Evolutionary conservation across 2,329 filamentous ascomycete genomes (phyloP).

Genomic region (Hypoxylon sp.): DNA sequence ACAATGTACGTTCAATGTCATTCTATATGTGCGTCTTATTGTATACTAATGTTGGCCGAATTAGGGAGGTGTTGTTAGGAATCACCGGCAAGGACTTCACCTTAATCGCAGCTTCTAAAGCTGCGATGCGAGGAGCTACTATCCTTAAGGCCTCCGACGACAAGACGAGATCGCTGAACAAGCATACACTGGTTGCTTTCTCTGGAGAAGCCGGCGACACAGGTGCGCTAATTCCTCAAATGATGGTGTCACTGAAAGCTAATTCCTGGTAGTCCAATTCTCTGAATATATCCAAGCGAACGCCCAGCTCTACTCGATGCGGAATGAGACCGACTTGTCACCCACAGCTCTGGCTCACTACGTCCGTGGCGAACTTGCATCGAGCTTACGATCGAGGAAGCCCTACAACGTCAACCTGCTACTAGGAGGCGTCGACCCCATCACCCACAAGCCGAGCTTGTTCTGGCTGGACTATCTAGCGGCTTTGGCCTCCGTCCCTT

Average conservation of each 20-base stretch:
- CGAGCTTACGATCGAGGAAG: constrained; percentile 89
- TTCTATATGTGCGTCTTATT: neutral
- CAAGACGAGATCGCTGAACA: constrained; percentile 94
- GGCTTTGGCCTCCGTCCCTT: constrained; percentile 87
- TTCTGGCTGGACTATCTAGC: constrained; percentile 99
- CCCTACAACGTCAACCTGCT: constrained; percentile 98
- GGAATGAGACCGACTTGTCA: constrained; percentile 92
- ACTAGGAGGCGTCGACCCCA: constrained; percentile 92
- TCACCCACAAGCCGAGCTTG: constrained; percentile 89
- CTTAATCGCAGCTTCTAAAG: constrained; percentile 97
- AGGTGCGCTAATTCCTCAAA: constrained; percentile 65
- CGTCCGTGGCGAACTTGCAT: constrained; percentile 92
- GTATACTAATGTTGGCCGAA: constrained; percentile 38
- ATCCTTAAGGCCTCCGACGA: constrained; percentile 96
- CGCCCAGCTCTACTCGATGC: constrained; percentile 97
- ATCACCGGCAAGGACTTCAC: constrained; percentile 99
- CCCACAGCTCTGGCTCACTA: constrained; percentile 92
- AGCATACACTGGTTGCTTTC: constrained; percentile 94
- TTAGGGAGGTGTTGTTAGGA: constrained; percentile 96
- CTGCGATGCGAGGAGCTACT: constrained; percentile 96
- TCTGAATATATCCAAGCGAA: constrained; percentile 99
- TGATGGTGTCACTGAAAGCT: constrained; percentile 21
- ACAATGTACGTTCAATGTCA: constrained; percentile 35
- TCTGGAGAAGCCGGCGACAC: constrained; percentile 97
- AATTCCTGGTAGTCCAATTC: constrained; percentile 83